A percentile compares a stretch with the other conserved stretches of the same genome.
Conservation (phyloP, 2,329 filamentous ascomycete species). For the Pyricularia sp. region DNA sequence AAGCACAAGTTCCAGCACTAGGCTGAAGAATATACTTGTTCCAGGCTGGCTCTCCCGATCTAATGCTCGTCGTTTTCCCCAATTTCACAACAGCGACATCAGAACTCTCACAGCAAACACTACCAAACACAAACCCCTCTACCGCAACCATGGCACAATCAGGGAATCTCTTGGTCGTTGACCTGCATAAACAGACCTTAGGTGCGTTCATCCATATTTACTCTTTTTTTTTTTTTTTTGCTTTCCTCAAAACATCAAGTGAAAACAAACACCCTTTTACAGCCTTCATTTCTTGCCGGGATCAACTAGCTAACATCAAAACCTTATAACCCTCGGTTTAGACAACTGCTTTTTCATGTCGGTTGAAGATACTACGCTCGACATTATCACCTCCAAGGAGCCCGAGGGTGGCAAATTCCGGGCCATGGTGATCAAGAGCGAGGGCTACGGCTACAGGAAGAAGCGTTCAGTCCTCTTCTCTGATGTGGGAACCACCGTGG, state of each 20-base stretch:
- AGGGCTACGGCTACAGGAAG: constrained; percentile 9
- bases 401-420: constrained; percentile 13
- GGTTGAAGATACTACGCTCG: constrained; percentile 9
- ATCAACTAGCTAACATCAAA: neutral
- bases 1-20: neutral
- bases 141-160: neutral
- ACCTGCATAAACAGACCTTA: neutral
- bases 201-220: neutral
- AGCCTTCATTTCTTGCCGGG: too few relatives aligned
- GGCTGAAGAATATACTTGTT: neutral
- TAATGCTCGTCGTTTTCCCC: neutral
- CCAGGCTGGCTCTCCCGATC: neutral
- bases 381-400: constrained; percentile 17
- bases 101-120: neutral
- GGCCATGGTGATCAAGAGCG: constrained; percentile 15
- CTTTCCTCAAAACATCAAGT: neutral
- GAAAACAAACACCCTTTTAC: neutral
- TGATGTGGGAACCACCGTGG: constrained; percentile 18
- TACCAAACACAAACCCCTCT: neutral
- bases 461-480: constrained; percentile 20
- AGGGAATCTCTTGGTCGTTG: neutral
- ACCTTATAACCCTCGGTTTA: neutral
- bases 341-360: constrained; percentile 20
- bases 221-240: neutral
- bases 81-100: neutral